Evolutionary conservation across 352 stramenopile genomes (phyloP), one percentile per base, ranked within the genome.

Genomic region (Saprolegnia diclina): DNA sequence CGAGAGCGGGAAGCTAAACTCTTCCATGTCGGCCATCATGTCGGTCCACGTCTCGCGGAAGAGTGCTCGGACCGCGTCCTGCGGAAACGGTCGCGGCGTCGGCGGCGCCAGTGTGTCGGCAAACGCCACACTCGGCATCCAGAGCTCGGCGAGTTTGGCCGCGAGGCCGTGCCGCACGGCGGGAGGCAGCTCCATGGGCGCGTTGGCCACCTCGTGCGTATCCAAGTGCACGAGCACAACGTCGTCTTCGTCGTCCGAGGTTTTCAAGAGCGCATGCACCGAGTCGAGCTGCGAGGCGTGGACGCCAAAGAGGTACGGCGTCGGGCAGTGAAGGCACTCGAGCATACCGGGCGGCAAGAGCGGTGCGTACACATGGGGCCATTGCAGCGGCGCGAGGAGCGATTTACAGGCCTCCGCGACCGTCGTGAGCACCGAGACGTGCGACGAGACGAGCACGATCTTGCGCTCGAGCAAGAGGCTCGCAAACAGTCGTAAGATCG

Each of bases 361-460:
- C 0, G 85, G 88, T 7, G 91, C 71, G 71, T 95, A 96, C 48
- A 94, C 84, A 62, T 96, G 89, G 26, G 88, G 86, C 89, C 89
- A 96, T 19, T 85, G 74, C 19, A 96, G 67, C 5, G 89, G 89
- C 40, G 89, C 89, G 79, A 96, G 87, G n/a, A 96, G 79, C 26
- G 85, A 77, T 55, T 84, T 83, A 35, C 94, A 71, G 0, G 86
- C 83, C 66, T 95, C 88, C 61, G 75, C 76, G 18, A 89, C 83
- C 55, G 90, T 91, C 76, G 92, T 88, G 40, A 95, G 73, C 65
- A 92, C 85, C 0, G 87, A 93, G 13, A 88, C 68, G 69, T 91
- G 86, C 0, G 79, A 90, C 24, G 87, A 95, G 10, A 93, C 77
- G 61, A 95, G 79, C 40, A 95, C 71, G 50, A 95, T 88, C 24